Conservation (phyloP, 2,329 filamentous ascomycete species). For the Chlorencoelia australis region DNA sequence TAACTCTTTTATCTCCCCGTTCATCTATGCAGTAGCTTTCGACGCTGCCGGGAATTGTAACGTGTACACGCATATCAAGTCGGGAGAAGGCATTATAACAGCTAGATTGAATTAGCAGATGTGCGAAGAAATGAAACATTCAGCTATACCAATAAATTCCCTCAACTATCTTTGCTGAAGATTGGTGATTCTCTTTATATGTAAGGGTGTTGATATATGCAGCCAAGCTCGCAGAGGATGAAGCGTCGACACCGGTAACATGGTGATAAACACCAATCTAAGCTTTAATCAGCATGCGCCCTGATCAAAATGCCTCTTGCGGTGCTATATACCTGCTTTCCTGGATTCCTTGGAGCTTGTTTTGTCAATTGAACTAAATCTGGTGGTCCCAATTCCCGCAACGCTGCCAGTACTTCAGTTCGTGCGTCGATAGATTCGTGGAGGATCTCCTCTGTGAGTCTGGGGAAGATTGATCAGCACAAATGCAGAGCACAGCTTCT, state of each 20-base stretch:
- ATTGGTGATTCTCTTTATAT: constrained; percentile 74
- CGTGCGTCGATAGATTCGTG: constrained; percentile 87
- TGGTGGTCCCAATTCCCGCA: constrained; percentile 90
- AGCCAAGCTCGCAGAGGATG: constrained; percentile 89
- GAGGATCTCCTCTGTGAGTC: constrained; percentile 87
- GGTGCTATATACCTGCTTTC: constrained; percentile 40
- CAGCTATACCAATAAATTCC: constrained; percentile 76
- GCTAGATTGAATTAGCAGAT: constrained; percentile 33
- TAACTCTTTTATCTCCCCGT: constrained; percentile 85
- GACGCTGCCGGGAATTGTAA: constrained; percentile 91
- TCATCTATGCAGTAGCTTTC: constrained; percentile 98
- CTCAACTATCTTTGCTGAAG: constrained; percentile 74
- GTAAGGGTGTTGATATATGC: constrained; percentile 98
- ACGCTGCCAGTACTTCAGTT: constrained; percentile 73
- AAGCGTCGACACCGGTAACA: constrained; percentile 94
- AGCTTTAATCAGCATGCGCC: constrained; percentile 9
- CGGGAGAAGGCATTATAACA: constrained; percentile 99
- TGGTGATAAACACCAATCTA: constrained; percentile 93
- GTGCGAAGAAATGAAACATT: neutral
- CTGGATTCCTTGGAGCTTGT: constrained; percentile 46
- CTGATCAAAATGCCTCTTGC: neutral
- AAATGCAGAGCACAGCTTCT: constrained; percentile 12
- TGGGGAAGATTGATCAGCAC: too few species aligned
- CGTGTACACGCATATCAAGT: constrained; percentile 95
- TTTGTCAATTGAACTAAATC: constrained; percentile 94